Evolutionary conservation across 306 rosid species (phyloP).

Genomic region (Citrullus colocynthis): DNA sequence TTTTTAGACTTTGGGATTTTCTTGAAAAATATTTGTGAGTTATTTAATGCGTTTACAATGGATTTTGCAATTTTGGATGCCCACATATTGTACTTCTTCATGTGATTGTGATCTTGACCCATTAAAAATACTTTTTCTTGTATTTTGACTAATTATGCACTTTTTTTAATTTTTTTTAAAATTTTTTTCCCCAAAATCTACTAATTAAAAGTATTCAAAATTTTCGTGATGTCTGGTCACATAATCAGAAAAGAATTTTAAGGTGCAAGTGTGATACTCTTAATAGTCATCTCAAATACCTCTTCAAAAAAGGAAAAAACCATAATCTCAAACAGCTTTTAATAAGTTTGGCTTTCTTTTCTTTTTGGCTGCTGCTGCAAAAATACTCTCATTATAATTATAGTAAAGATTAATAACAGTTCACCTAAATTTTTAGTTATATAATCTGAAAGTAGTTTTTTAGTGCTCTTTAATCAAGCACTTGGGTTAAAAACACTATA

Average conservation of each 20-base stretch:
- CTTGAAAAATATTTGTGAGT: background rate
- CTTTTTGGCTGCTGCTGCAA: background rate
- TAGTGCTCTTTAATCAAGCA: background rate
- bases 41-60: background rate
- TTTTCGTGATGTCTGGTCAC: background rate
- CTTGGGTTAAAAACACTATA: background rate
- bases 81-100: background rate
- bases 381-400: background rate
- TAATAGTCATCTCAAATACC: background rate
- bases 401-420: background rate
- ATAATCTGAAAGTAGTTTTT: background rate
- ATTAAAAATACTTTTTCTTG: background rate
- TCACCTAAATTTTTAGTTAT: background rate
- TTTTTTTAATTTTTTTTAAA: too few species aligned
- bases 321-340: background rate
- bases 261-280: background rate
- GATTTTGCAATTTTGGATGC: background rate
- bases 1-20: background rate
- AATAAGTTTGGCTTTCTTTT: background rate
- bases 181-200: background rate
- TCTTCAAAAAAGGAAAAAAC: background rate
- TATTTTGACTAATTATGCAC: background rate
- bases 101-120: background rate
- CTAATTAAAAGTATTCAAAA: background rate
- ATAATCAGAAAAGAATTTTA: too few species aligned